Percentiles rank a stretch among this genome's conserved stretches.
These are phyloP conservation scores for Aureobasidium sp. DNA, from an alignment of 2,329 filamentous ascomycete genomes.

Conservation along the genomic window DNA sequence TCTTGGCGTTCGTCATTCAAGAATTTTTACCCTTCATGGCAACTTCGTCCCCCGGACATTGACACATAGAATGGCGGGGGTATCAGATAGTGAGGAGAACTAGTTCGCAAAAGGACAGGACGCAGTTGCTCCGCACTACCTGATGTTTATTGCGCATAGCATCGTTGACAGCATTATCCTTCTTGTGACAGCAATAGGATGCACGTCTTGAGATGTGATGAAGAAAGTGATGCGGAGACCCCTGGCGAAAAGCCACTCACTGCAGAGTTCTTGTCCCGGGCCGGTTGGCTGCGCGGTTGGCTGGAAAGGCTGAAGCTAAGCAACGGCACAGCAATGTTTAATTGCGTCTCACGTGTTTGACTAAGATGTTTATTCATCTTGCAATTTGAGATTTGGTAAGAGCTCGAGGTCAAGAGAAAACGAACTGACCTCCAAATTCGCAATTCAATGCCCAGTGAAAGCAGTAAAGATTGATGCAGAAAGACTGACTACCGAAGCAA, in stretches of 20 bases:
- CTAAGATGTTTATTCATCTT: background rate
- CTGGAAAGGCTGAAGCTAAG: constrained; percentile 3
- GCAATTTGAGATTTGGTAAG: too few relatives aligned
- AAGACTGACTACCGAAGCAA: too few relatives aligned
- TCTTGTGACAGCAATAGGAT: background rate
- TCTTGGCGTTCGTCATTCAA: constrained; percentile 11
- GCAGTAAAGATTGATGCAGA: too few relatives aligned
- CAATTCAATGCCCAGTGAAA: too few relatives aligned
- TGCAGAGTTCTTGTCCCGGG: background rate
- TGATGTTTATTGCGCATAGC: too few relatives aligned
- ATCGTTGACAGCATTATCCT: background rate
- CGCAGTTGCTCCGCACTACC: too few relatives aligned
- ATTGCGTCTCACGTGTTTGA: constrained; percentile 12
- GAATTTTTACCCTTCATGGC: background rate
- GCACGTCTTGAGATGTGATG: too few relatives aligned
- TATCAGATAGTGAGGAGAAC: too few relatives aligned
- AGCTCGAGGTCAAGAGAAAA: too few relatives aligned
- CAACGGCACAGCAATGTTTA: constrained; percentile 9
- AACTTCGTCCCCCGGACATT: background rate
- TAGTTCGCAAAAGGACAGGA: too few relatives aligned
- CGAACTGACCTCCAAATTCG: too few relatives aligned
- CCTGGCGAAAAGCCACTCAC: background rate
- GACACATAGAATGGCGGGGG: constrained; percentile 4
- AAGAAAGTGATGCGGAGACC: background rate
- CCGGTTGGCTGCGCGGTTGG: constrained; percentile 4